Base-by-base conservation (phyloP, 345 rosid species). In the Diplotaxis tenuifolia region DNA sequence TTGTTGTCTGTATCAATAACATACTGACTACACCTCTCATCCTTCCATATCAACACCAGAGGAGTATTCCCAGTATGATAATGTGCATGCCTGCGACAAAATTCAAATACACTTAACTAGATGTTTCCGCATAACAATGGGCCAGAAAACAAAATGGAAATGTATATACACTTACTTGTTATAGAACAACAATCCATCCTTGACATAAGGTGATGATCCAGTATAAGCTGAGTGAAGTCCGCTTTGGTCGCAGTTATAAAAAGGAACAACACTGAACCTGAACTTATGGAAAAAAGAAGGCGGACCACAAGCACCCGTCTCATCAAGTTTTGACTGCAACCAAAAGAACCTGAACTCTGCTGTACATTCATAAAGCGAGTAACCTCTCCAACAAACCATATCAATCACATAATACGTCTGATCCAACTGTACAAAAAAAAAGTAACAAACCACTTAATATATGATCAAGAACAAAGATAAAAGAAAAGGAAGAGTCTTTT, bases 31-130 rank as follows among this genome's bases (percentile, higher is more conserved):
- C 97, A 95, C 27, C 81, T 85, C 74, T 85, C 94, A 73, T 95
- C 99, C 78, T 92, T 95, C 99, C 99, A 95, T 36, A 92, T 91
- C 82, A 95, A 81, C 47, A 87, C 91, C n/a, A 95, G 82, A 19
- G 97, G 99, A 36, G 99, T 92, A 75, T 83, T 92, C 55, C 98
- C 99, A 25, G 86, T 82, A 78, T 90, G 96, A 86, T 92, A 95
- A 61, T 88, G 96, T 52, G 98, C 87, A 82, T 85, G 88, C 83
- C 98, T 95, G 82, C 22, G 18, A 73, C 79, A 40, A 74, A 40
- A 12, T 47, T 42, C n/a, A n/a, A n/a, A n/a, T n/a, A 29, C 27
- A 53, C 15, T 60, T 47, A 31, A 70, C 76, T 31, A 21, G 49
- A 21, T 38, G 16, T 72, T 32, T 38, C 27, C 19, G 27, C 8